These are phyloP conservation scores for Tricholoma sp. DNA, from an alignment of 768 basidiomycete genomes.

Conservation along the genomic window DNA sequence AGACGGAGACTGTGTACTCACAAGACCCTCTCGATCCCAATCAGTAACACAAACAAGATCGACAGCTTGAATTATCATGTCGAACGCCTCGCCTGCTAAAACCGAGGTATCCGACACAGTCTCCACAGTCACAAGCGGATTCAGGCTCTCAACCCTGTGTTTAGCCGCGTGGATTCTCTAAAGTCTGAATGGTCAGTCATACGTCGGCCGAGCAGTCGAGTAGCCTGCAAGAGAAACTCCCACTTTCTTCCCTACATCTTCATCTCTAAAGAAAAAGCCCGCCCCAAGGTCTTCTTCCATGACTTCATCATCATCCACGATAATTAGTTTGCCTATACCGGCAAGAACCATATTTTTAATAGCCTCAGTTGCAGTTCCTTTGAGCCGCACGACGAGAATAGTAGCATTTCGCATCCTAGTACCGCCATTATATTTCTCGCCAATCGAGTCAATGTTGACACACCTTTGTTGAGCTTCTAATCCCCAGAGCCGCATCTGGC, in stretches of 20 bases:
- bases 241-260: constrained; percentile 89
- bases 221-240: constrained; percentile 14
- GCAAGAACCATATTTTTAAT: constrained; percentile 98
- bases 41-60: constrained; percentile 91
- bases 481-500: constrained; percentile 97
- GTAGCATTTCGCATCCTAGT: constrained; percentile 91
- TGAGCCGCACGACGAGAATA: constrained; percentile 74
- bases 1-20: constrained; percentile 34
- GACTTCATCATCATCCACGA: constrained; percentile 77
- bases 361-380: constrained; percentile 85
- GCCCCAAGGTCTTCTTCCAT: constrained; percentile 82
- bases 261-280: constrained; percentile 92
- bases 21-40: constrained; percentile 61
- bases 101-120: constrained; percentile 48
- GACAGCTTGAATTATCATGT: constrained; percentile 54
- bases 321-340: constrained; percentile 85
- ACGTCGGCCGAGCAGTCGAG: too few species aligned
- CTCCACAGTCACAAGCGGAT: constrained; percentile 85
- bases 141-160: constrained; percentile 80
- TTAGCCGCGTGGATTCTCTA: constrained; percentile 87
- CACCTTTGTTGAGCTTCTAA: constrained; percentile 93
- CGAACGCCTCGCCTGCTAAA: constrained; percentile 48
- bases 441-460: constrained; percentile 5
- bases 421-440: constrained; percentile 1
- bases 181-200: background rate